These are phyloP conservation scores for Capsella bursapastoris DNA, from an alignment of 345 rosid species.

Conservation along the genomic window DNA sequence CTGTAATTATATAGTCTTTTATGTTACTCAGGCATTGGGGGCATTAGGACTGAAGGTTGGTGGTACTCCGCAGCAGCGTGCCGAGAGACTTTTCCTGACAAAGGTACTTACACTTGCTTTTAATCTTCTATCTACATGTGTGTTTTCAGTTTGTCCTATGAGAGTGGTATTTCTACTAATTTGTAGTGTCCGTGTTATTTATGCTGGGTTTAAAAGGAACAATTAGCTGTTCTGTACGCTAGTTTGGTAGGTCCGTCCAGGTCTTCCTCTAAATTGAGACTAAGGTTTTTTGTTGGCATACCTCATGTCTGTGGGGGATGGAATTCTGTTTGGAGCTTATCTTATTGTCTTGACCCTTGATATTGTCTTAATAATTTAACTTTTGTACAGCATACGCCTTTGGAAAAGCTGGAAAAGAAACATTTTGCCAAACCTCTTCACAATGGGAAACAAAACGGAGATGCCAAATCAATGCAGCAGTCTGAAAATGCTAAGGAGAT, in stretches of 20 bases:
- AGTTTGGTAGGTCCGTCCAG: constrained; percentile 19
- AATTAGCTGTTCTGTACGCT: background rate
- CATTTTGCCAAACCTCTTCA: constrained; percentile 80
- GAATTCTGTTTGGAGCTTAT: constrained; percentile 19
- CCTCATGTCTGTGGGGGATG: background rate
- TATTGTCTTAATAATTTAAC: background rate
- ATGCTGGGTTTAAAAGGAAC: constrained; percentile 1
- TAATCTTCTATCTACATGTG: background rate
- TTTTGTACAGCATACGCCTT: constrained; percentile 70
- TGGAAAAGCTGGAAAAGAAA: constrained; percentile 86
- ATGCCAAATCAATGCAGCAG: constrained; percentile 53
- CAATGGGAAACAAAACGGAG: constrained; percentile 60
- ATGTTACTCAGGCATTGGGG: constrained; percentile 67
- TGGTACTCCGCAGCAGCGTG: constrained; percentile 89
- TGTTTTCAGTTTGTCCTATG: constrained; percentile 19
- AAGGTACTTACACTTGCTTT: constrained; percentile 57
- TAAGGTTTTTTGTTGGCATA: constrained; percentile 1
- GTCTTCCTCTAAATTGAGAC: constrained; percentile 12
- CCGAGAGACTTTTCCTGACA: constrained; percentile 91
- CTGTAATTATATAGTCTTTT: background rate
- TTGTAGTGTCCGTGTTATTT: background rate
- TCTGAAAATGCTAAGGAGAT: constrained; percentile 58
- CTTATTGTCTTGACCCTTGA: constrained; percentile 16
- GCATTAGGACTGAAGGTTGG: constrained; percentile 93
- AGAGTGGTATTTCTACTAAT: constrained; percentile 3